These are phyloP conservation scores for Trichoderma sp. DNA, from an alignment of 2,329 filamentous ascomycete species.

Conservation along the genomic window DNA sequence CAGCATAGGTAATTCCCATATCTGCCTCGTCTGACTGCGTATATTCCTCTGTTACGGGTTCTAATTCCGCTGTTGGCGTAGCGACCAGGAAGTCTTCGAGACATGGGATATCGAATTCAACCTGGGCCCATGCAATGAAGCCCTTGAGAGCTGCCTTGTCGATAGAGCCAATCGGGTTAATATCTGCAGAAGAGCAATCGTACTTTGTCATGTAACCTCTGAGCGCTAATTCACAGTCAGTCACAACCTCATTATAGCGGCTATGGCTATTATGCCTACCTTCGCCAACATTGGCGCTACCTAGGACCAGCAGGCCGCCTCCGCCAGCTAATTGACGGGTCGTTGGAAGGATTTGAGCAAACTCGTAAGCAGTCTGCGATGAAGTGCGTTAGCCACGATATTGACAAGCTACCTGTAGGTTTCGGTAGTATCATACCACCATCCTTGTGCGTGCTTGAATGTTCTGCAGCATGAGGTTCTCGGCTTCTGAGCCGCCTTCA, in stretches of 20 bases:
- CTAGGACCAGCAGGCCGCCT: not conserved
- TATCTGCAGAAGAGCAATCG: not conserved
- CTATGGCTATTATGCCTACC: not conserved
- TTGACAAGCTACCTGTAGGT: not conserved
- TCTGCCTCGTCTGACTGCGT: not conserved
- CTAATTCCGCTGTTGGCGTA: not conserved
- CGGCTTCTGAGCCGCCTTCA: not conserved
- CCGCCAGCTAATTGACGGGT: not conserved
- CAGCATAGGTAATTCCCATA: not conserved
- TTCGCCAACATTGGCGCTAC: not conserved
- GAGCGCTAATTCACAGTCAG: not conserved
- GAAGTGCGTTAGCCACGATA: not conserved
- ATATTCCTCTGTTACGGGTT: not conserved
- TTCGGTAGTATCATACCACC: not conserved
- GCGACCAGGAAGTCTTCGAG: not conserved
- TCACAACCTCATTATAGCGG: not conserved
- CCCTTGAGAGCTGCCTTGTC: not conserved
- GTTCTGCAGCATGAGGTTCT: not conserved
- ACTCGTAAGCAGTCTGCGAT: not conserved
- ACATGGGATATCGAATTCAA: not conserved
- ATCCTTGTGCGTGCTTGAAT: not conserved
- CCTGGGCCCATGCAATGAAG: not conserved
- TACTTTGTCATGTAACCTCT: not conserved
- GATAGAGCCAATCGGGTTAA: not conserved
- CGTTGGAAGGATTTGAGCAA: not conserved